A percentile compares a stretch with the other conserved stretches of the same genome.
Evolutionary conservation across 768 basidiomycete species (phyloP).

Genomic region (Suillus paluster): DNA sequence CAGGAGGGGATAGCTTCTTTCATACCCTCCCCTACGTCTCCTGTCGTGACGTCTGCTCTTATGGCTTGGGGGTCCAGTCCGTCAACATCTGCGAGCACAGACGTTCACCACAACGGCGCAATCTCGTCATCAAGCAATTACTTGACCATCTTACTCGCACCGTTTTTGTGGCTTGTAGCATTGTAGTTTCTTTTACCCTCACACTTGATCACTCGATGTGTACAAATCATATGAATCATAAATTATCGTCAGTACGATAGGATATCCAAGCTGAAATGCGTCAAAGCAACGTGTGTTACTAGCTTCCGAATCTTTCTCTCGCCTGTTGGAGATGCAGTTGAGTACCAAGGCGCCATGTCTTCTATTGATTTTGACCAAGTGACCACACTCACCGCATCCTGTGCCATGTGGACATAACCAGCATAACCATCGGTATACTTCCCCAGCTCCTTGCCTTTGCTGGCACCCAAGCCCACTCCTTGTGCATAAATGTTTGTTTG

Average conservation of each 20-base stretch:
- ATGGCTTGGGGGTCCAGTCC: constrained; percentile 23
- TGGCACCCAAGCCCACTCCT: constrained; percentile 91
- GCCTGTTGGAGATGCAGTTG: constrained; percentile 30
- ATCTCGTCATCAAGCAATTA: constrained; percentile 7
- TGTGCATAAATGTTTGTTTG: constrained; percentile 86
- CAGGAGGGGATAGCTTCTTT: constrained; percentile 65
- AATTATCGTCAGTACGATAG: not conserved
- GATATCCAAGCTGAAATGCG: constrained; percentile 10
- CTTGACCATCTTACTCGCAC: not conserved
- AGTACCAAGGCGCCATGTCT: constrained; percentile 26
- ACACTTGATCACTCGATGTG: not conserved
- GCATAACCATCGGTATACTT: constrained; percentile 71
- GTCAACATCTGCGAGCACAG: constrained; percentile 16
- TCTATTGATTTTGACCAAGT: constrained; percentile 23
- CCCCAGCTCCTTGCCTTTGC: constrained; percentile 83
- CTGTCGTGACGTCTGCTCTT: constrained; percentile 31
- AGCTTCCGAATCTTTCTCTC: constrained; percentile 41
- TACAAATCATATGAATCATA: constrained; percentile 9
- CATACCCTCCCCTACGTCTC: constrained; percentile 52
- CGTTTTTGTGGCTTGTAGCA: not conserved
- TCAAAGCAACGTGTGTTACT: constrained; percentile 1
- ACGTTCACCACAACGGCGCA: not conserved
- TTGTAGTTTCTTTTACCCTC: not conserved
- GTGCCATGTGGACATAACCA: constrained; percentile 73
- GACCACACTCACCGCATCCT: constrained; percentile 60